Evolutionary conservation across 805 yeast genomes (phyloP).

Genomic region (Saturnispora ahearnii): DNA sequence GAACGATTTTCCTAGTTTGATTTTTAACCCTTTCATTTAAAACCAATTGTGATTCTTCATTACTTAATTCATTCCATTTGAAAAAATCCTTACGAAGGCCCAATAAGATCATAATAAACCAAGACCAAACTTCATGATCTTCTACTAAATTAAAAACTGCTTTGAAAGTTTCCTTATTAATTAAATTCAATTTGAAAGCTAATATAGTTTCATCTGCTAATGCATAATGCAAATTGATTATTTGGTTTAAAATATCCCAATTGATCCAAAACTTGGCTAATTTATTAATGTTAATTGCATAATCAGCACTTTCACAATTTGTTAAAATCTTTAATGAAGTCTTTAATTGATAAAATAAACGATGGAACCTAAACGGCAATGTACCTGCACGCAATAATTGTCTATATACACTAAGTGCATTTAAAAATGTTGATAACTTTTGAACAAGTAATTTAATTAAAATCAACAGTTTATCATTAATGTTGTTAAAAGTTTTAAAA

Average conservation of each 20-base stretch:
- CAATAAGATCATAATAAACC: conserved; percentile 59
- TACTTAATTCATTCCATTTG: conserved; percentile 33
- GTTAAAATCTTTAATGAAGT: conserved; percentile 15
- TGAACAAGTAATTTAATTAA: conserved; percentile 6
- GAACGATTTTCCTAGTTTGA: conserved; percentile 33
- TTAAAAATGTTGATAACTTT: conserved; percentile 16
- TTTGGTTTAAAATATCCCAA: conserved; percentile 40
- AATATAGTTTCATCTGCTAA: conserved; percentile 55
- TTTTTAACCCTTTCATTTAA: conserved; percentile 55
- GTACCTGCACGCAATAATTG: conserved; percentile 64
- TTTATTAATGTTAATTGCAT: conserved; percentile 15
- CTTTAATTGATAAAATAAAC: conserved; percentile 28
- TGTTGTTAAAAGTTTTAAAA: conserved; percentile 20
- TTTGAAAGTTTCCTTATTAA: conserved; percentile 32
- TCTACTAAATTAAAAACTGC: conserved; percentile 29
- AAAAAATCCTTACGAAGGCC: conserved; percentile 45
- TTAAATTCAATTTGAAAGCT: conserved; percentile 49
- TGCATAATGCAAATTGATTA: conserved; percentile 52
- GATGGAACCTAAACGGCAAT: conserved; percentile 48
- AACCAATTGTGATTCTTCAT: conserved; percentile 42
- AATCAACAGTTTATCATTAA: conserved; percentile 23
- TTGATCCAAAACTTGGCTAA: conserved; percentile 31
- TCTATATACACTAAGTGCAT: conserved; percentile 47
- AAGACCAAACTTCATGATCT: conserved; percentile 54
- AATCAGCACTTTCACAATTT: conserved; percentile 9